Evolutionary conservation across 148 eudicot genomes (phyloP).

Genomic region (Vaccinium vitisidaea): DNA sequence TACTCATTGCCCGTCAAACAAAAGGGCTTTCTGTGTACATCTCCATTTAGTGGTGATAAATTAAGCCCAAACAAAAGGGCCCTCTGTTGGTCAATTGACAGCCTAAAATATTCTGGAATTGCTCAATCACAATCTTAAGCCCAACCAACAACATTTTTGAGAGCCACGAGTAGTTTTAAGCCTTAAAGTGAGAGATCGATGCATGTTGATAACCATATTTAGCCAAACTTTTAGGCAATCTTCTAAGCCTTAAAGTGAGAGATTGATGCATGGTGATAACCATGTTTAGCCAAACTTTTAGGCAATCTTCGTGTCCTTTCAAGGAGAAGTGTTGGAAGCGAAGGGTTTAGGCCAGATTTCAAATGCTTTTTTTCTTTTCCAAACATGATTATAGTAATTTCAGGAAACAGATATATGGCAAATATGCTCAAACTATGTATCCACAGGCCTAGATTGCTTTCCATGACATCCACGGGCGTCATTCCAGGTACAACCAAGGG

Average conservation of each 20-base stretch:
- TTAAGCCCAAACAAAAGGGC: background rate
- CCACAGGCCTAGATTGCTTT: background rate
- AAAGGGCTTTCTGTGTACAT: no score
- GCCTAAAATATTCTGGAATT: background rate
- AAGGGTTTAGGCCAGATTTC: background rate
- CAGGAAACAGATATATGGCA: background rate
- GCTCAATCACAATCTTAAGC: background rate
- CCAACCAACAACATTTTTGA: background rate
- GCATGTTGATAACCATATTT: no score
- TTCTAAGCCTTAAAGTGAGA: background rate
- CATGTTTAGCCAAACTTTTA: background rate
- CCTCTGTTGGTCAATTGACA: background rate
- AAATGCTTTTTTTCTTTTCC: background rate
- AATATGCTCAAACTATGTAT: background rate
- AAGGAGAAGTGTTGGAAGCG: background rate
- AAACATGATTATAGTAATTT: background rate
- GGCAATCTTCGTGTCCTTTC: background rate
- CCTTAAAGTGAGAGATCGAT: background rate
- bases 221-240: no score
- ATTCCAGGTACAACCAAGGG: background rate
- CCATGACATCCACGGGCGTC: background rate
- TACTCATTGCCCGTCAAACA: no score
- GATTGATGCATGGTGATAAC: background rate
- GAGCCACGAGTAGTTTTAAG: background rate
- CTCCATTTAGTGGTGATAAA: no score